Percentiles rank a stretch among this genome's conserved stretches.
Conservation (phyloP, 2,329 filamentous ascomycete species). For the Xylariaceae sp. region DNA sequence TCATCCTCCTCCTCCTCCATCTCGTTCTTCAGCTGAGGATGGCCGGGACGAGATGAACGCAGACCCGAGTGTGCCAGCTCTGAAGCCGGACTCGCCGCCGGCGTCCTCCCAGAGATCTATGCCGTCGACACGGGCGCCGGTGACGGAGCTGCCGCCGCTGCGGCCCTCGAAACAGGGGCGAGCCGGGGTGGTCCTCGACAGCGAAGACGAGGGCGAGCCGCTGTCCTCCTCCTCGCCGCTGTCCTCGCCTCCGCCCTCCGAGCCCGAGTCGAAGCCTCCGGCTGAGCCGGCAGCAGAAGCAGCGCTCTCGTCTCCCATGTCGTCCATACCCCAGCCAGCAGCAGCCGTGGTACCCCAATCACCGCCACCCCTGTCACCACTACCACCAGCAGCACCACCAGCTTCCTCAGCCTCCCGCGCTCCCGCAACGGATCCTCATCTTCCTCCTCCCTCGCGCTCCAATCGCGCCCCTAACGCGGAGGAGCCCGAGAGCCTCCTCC, state of each 20-base stretch:
- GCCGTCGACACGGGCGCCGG: constrained; percentile 2
- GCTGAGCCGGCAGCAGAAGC: neutral
- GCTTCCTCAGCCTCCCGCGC: neutral
- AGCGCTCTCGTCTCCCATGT: too few species aligned
- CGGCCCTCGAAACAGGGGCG: constrained; percentile 5
- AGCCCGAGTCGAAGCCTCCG: neutral
- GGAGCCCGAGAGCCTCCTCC: constrained; percentile 12
- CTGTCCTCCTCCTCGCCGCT: constrained; percentile 11
- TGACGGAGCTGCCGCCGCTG: constrained; percentile 7
- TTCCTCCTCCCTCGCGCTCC: neutral
- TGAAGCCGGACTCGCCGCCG: too few species aligned
- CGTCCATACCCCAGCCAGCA: neutral
- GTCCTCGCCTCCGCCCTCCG: neutral
- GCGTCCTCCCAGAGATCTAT: constrained; percentile 7
- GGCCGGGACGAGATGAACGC: neutral
- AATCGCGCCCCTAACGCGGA: neutral
- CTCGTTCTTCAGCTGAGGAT: neutral
- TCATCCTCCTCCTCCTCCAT: too few species aligned
- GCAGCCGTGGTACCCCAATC: neutral
- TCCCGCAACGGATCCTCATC: neutral
- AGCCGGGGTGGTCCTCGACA: constrained; percentile 30
- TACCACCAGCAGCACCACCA: neutral
- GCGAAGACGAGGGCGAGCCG: constrained; percentile 31
- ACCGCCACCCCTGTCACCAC: neutral
- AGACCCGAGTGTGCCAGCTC: too few species aligned